These are phyloP conservation scores for Stygiomarasmius scandens DNA, from an alignment of 1,284 basidiomycete species.

Conservation along the genomic window DNA sequence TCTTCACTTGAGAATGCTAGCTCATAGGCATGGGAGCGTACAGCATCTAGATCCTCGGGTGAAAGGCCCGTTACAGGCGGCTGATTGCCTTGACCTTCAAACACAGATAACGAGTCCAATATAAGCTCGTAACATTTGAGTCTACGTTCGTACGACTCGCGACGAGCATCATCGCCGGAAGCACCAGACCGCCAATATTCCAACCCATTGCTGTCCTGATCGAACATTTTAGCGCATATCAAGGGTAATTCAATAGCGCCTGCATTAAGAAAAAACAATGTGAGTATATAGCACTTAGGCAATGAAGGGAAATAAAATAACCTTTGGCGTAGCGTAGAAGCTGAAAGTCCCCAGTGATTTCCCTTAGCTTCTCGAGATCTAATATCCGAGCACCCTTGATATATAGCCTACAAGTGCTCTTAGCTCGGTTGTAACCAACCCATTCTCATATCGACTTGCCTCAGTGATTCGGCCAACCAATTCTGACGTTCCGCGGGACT, in stretches of 20 bases:
- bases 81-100: slow-evolving; percentile 65
- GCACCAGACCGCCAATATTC: slow-evolving; percentile 76
- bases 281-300: too few species aligned
- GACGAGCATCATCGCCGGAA: slow-evolving; percentile 62
- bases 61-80: slow-evolving; percentile 26
- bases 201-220: slow-evolving; percentile 76
- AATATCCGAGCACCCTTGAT: slow-evolving; percentile 85
- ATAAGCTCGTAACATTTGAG: slow-evolving; percentile 82
- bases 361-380: slow-evolving; percentile 82
- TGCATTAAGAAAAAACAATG: slow-evolving; percentile 32
- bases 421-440: not conserved
- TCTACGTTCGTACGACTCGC: slow-evolving; percentile 62
- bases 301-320: slow-evolving; percentile 25
- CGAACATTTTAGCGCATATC: slow-evolving; percentile 80
- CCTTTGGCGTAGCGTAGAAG: slow-evolving; percentile 83
- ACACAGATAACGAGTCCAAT: slow-evolving; percentile 78
- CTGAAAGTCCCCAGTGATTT: slow-evolving; percentile 87
- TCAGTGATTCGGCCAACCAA: slow-evolving; percentile 80
- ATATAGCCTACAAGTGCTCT: slow-evolving; percentile 66
- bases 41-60: slow-evolving; percentile 62
- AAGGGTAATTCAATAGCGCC: slow-evolving; percentile 89
- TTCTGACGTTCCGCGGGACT: slow-evolving; percentile 74
- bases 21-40: slow-evolving; percentile 76
- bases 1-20: slow-evolving; percentile 86
- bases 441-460: slow-evolving; percentile 46